Base-by-base conservation (phyloP, 2,329 filamentous ascomycete genomes). In the Blastomyces silverae region DNA sequence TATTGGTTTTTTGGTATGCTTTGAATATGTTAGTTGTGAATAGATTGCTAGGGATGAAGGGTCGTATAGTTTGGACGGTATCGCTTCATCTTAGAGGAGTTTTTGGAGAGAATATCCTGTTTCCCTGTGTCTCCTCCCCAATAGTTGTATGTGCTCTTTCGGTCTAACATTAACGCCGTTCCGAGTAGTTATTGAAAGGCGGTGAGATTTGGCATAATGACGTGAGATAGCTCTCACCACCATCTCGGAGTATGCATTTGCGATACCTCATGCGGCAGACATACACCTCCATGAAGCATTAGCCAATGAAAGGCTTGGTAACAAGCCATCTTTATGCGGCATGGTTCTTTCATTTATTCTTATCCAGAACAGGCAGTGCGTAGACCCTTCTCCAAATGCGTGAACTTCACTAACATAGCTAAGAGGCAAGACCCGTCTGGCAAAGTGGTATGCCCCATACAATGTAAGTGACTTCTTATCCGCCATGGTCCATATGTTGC, bases 381-480 rank as follows among this genome's bases (percentile, higher is more conserved):
- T 71, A 22, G n/a, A 55, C 61, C 69, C 70, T 62, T 46, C 17
- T 55, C 17, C 61, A 62, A 15, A 37, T 8, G n/a, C n/a, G 52
- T 42, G 56, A 55, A 62, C 65, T 62, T 71, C 71, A 65, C 56
- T 64, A 28, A 65, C 66, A 70, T 13, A 1, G 42, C 15, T 70
- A 68, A 97, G 93, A 85, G 94, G 94, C 80, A 99, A 99, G 83
- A 99, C 94, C 72, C 90, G 94, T 72, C 85, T 99, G 69, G 94
- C 94, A 69, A 99, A 99, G 82, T 99, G 93, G 93, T 99, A 99
- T 83, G 91, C 90, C 70, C 93, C 94, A 67, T 99, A 97, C 82
- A 95, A 88, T 79, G 84, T 85, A 77, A 76, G 82, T 76, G 37
- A 22, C 17, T 25, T n/a, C 44, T 25, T n/a, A 62, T 52, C 20